phyloP scores from a whole-genome alignment of 257 asterid genomes.

The Solanum tarijense region DNA sequence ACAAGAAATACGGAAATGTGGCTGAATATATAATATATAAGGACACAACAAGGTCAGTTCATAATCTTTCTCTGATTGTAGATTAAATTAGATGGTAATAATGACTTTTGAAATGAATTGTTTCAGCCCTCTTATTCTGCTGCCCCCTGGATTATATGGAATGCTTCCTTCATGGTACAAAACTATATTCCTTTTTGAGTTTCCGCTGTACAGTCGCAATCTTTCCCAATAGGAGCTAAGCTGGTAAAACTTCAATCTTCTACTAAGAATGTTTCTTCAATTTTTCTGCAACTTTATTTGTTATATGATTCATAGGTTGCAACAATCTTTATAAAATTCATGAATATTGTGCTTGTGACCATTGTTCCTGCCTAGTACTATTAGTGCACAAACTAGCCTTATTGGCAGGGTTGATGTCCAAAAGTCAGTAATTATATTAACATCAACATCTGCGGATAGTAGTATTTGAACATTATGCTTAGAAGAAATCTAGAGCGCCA shows the following conservation, averaged over 20 bases:
- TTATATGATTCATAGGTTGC: neutral
- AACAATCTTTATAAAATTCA: neutral
- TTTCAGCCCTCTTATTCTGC: slow-evolving; percentile 79
- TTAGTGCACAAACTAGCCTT: neutral
- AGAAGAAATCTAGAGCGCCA: neutral
- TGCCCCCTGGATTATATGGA: slow-evolving; percentile 71
- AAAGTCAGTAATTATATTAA: neutral
- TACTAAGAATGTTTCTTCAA: neutral
- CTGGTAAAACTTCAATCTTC: slow-evolving; percentile 41
- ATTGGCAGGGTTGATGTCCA: neutral
- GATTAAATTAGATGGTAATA: neutral
- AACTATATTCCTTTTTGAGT: slow-evolving; percentile 62
- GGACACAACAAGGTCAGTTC: slow-evolving; percentile 62
- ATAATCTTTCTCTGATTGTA: neutral
- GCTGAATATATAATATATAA: slow-evolving; percentile 61
- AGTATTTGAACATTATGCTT: neutral
- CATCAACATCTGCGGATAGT: neutral
- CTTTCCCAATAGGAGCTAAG: slow-evolving; percentile 38
- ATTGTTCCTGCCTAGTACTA: neutral
- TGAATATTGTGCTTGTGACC: neutral
- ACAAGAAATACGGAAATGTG: slow-evolving; percentile 50
- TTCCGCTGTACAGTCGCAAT: slow-evolving; percentile 72
- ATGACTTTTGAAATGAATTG: neutral
- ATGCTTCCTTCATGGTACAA: slow-evolving; percentile 65
- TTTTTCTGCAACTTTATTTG: neutral